Conservation (phyloP, 176 grass and related monocot genomes). For the Ensete ventricosum region DNA sequence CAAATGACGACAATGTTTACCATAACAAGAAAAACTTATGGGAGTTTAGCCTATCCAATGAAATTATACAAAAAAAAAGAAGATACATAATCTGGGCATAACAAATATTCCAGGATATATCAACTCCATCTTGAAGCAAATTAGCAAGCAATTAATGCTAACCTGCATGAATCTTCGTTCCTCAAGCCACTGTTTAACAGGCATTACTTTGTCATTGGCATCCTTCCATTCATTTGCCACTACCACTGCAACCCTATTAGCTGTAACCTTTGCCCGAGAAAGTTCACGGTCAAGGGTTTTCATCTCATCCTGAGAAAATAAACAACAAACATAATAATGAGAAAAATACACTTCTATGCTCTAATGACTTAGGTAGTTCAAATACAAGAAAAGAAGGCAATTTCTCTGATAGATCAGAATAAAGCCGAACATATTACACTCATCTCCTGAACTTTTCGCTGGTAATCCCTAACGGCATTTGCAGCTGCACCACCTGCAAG, state of each 20-base stretch:
- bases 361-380: constrained; percentile 1
- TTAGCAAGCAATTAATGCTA: constrained; percentile 14
- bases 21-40: neutral
- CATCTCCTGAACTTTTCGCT: constrained; percentile 97
- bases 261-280: constrained; percentile 84
- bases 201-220: constrained; percentile 98
- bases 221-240: constrained; percentile 99
- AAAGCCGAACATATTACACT: constrained; percentile 48
- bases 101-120: neutral
- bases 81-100: neutral
- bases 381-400: neutral
- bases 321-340: constrained; percentile 4
- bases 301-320: constrained; percentile 63
- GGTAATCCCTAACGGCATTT: constrained; percentile 94
- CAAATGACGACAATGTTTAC: neutral
- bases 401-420: constrained; percentile 7
- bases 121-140: neutral
- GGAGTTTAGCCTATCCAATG: too few relatives aligned
- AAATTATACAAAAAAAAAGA: neutral
- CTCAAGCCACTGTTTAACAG: constrained; percentile 94
- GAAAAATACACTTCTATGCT: neutral
- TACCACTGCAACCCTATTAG: constrained; percentile 95
- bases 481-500: constrained; percentile 90
- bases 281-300: constrained; percentile 94
- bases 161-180: constrained; percentile 86